Evolutionary conservation across 495 filamentous ascomycete genomes (phyloP), one percentile per base, ranked within the genome.

Genomic region (Neurospora terricola): DNA sequence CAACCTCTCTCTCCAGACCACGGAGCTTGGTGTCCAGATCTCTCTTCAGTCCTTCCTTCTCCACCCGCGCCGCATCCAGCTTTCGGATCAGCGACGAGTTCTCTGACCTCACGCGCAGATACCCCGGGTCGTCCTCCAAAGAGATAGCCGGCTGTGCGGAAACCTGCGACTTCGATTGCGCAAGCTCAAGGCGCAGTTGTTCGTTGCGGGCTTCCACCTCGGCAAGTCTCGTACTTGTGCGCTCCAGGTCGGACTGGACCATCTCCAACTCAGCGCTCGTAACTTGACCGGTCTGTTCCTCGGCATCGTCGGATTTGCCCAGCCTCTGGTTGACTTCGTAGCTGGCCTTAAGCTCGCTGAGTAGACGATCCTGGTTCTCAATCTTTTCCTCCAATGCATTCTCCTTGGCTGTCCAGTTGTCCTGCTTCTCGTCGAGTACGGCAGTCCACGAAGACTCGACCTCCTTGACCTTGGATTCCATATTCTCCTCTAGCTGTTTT

Each of bases 351-450:
- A 98, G 87, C 77, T 98, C 96, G 79, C 93, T 97, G 69, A 99
- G 81, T 48, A 98, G 83, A 8, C 94, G 90, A 38, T 99, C 96
- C 78, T 98, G 96, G 76, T 91, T 95, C 79, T 97, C 96, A 27
- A 97, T 85, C 80, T 97, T 98, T 75, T 98, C 95, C 77, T 96
- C 93, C 48, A 98, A 83, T 48, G 88, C 91, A 80, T 91, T 92
- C 85, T 99, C 96, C 80, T 97, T 98, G 38, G 94, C 92, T 73
- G 91, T 89, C 96, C 96, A 98, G 78, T 98, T 98, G 78, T 94
- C 93, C 74, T 93, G 90, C 83, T 98, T 98, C 85, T 99, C 96
- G 39, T 90, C 88, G 39, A 99, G 80, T n/a, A 98, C 94, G 21
- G 92, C 93, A 10, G 90, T 87, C 95, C 96, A 98, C 3, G 94